Evolutionary conservation across 352 stramenopile species (phyloP), one percentile per base, ranked within the genome.

Genomic region (Pelagophyceae sp.): DNA sequence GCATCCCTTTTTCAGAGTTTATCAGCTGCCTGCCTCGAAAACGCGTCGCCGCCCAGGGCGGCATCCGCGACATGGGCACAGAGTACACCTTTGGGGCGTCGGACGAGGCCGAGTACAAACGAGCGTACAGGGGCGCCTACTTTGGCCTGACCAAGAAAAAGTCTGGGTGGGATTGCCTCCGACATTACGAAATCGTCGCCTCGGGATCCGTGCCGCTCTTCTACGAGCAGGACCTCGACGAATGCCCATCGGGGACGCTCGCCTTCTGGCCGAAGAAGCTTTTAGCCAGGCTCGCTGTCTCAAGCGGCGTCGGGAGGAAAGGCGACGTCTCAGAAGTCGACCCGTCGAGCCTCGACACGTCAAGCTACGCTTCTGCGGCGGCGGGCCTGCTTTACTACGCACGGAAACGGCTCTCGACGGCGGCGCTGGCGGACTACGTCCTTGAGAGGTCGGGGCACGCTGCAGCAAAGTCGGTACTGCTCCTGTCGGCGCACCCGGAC

Each of bases 171-270:
- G 78, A 81, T 40, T 81, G 78, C 64, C 19, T 81, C 23, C 76
- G 78, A 15, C 78, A 81, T n/a, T 81, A 81, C 72, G 78, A 81
- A 32, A 81, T 81, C 31, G 63, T 81, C 27, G 77, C 65, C 15
- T 40, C 6, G 17, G 77, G 78, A 32, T 27, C 72, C 5, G 5
- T 81, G 1, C 78, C 78, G 11, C 45, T 11, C 5, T 80, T 80
- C 45, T 80, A 80, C 77, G 35, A 31, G 2, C 64, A 65, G 11
- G n/a, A 51, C 67, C 64, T 76, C n/a, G 65, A 76, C 6, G 32
- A 71, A 15, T 76, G 64, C 38, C 54, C 76, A 1, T 17, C 5
- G 2, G 32, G 20, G 0, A 75, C 61, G 25, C 60, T 79, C 50
- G 76, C 64, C 31, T 40, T 61, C 32, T 79, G 71, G 35, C 54